Evolutionary conservation across 139 green algal genomes (phyloP).

Genomic region (Micractinium conductrix): DNA sequence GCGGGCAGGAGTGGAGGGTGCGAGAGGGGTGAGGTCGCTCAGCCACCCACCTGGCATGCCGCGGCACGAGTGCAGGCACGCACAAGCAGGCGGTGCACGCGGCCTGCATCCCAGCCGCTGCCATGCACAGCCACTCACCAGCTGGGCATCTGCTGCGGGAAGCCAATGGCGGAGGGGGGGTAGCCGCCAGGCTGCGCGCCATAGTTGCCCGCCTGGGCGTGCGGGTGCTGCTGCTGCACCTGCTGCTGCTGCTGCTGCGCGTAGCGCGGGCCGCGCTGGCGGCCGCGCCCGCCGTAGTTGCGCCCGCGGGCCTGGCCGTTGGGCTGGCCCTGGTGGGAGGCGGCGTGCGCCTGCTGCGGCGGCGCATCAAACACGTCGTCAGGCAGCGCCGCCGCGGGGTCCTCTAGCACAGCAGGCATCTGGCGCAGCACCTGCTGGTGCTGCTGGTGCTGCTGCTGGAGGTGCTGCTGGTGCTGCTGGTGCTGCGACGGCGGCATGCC

Average conservation of each 20-base stretch:
- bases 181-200: neutral
- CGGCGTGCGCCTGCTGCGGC: neutral
- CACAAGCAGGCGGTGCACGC: too few relatives aligned
- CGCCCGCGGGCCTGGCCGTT: neutral
- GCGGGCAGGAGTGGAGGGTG: too few relatives aligned
- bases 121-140: neutral
- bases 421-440: neutral
- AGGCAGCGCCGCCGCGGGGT: constrained; percentile 28
- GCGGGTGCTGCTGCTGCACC: constrained; percentile 10
- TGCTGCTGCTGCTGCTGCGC: constrained; percentile 15
- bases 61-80: too few relatives aligned
- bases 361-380: constrained; percentile 35
- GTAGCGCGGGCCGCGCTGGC: neutral
- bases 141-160: constrained; percentile 15
- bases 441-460: neutral
- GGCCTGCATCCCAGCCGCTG: too few relatives aligned
- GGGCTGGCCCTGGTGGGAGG: neutral
- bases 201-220: neutral
- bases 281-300: neutral
- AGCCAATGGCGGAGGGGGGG: neutral
- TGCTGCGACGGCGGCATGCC: neutral
- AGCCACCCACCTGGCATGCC: too few relatives aligned
- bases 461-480: neutral
- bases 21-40: too few relatives aligned
- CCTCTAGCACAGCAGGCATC: too few relatives aligned